Percentiles rank a stretch among this genome's conserved stretches.
Conservation (phyloP, 2,329 filamentous ascomycete species). For the Alternaria arborescens region DNA sequence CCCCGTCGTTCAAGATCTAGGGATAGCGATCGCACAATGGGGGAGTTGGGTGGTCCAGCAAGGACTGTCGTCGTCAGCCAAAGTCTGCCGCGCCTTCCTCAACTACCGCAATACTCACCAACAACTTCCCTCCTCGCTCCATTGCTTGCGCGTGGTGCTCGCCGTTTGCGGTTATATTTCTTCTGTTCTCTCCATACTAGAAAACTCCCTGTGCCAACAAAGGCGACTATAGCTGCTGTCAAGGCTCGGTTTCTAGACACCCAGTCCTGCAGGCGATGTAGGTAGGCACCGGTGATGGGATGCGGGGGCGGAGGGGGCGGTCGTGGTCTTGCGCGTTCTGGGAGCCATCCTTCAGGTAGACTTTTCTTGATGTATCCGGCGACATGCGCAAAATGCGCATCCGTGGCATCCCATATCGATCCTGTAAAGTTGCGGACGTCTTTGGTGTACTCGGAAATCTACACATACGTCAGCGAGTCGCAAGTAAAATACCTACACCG, state of each 20-base stretch:
- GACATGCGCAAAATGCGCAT: conserved; percentile 80
- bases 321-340: conserved; percentile 70
- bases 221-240: conserved; percentile 74
- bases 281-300: conserved; percentile 54
- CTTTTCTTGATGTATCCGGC: conserved; percentile 75
- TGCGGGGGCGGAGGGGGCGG: conserved; percentile 58
- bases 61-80: conserved; percentile 66
- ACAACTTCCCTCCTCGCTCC: conserved; percentile 87
- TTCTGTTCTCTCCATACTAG: conserved; percentile 70
- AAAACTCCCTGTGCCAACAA: conserved; percentile 70
- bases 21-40: conserved; percentile 82
- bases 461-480: conserved; percentile 26
- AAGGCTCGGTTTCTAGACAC: conserved; percentile 75
- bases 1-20: conserved; percentile 89
- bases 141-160: conserved; percentile 80
- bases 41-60: conserved; percentile 85
- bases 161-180: conserved; percentile 68
- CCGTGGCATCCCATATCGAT: conserved; percentile 80
- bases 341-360: conserved; percentile 75
- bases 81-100: not conserved
- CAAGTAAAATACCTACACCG: conserved; percentile 9
- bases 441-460: conserved; percentile 67
- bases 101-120: conserved; percentile 43
- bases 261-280: conserved; percentile 74
- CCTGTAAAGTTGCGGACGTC: conserved; percentile 75